Conservation (phyloP, 441 rosid species). For the Melastoma candidum region DNA sequence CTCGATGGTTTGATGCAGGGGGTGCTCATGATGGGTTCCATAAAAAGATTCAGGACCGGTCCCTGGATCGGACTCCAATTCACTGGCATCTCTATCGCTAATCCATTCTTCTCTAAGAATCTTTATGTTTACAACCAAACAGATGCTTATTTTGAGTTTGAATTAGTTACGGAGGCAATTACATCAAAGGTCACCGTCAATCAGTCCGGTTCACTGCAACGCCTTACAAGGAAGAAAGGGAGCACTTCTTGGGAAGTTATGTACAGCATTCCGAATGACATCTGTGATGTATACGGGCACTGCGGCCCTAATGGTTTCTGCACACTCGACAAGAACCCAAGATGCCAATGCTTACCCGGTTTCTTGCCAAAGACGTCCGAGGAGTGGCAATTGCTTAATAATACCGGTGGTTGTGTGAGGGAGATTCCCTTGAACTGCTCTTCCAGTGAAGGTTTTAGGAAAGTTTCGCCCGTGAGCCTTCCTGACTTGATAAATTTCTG, state of each 20-base stretch:
- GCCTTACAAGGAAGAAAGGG: neutral
- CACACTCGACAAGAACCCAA: neutral
- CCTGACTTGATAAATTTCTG: constrained; percentile 7
- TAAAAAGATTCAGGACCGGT: neutral
- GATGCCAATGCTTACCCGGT: constrained; percentile 8
- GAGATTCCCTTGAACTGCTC: constrained; percentile 9
- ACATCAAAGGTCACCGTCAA: neutral
- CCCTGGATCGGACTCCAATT: constrained; percentile 7
- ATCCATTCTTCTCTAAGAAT: neutral
- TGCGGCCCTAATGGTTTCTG: constrained; percentile 10
- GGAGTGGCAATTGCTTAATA: constrained; percentile 3
- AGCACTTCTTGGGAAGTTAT: constrained; percentile 3
- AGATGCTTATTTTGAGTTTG: neutral
- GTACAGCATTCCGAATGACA: neutral
- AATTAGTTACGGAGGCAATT: neutral
- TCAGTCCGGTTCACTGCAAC: neutral
- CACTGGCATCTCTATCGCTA: neutral
- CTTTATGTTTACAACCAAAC: neutral
- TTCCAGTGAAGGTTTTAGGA: neutral
- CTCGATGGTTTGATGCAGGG: neutral
- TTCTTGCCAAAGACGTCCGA: constrained; percentile 5
- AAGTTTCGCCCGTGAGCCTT: neutral
- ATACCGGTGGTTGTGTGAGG: constrained; percentile 3
- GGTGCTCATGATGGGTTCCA: neutral
- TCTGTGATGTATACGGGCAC: constrained; percentile 6